Evolutionary conservation across 306 rosid species (phyloP), one percentile per base, ranked within the genome.

Genomic region (Vigna mungo): DNA sequence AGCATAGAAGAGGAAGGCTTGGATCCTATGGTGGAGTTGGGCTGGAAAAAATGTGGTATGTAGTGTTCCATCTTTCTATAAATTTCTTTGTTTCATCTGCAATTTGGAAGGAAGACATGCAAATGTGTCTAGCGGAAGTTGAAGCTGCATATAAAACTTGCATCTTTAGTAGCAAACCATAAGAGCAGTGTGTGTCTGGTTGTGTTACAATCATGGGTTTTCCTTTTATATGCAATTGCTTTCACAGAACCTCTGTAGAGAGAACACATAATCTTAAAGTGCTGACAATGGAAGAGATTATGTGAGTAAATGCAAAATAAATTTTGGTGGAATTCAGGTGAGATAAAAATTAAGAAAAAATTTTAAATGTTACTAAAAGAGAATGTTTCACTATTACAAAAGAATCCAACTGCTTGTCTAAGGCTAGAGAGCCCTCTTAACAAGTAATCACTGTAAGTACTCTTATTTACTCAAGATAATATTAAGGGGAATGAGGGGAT

Each of bases 31-130:
- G 82, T 81, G 68, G 89, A 79, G 62, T 62, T 92, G 90, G 98
- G 97, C 13, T 92, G 94, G 96, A 90, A 80, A 83, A 82, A 84
- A 80, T 87, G 92, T 71, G 97, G 98, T 92, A 81, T 87, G 92
- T 71, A 96, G 98, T 92, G 44, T 54, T 15, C 1, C 41, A 11
- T 23, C 47, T 61, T 76, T 82, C 53, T 62, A 7, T 71, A 41
- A 21, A 43, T 73, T 25, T 64, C 75, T 32, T 43, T 79, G 53
- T 70, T 78, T 47, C 25, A 11, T 8, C 72, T 46, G 73, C 59
- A 21, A 36, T 72, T 77, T 71, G 1, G 11, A 64, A 68, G 66
- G 61, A 55, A 73, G 20, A 51, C 62, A 66, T 53, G 12, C 58
- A 27, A 17, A 23, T 27, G 5, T 46, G 18, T 70, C 47, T 67